Evolutionary conservation across 106 monocot species (phyloP), one percentile per base, ranked within the genome.

Genomic region (Allium fistulosum): DNA sequence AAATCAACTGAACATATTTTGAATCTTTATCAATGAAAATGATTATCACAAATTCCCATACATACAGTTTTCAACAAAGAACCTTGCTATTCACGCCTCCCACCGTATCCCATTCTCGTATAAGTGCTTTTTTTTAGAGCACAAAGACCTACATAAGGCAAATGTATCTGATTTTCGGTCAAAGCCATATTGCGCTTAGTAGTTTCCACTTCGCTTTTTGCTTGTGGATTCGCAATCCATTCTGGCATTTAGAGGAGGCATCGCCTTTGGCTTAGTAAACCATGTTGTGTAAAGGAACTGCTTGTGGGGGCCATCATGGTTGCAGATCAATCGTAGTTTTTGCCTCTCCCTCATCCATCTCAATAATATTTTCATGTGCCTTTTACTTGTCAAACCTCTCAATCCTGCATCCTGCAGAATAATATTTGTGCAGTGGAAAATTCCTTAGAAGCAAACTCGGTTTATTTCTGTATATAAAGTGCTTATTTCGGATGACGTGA

Each of bases 301-400:
- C 81, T 97, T 97, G 63, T 97, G 84, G 48, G 89, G 78, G 5
- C 97, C 97, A 14, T 79, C 82, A 69, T 97, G 97, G 82, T 92
- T 82, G 77, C 97, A 97, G 57, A 97, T 92, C 48, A 86, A 71
- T 65, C 87, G 72, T 28, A 92, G 77, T 68, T 90, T 97, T 66
- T 92, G 92, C 67, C 89, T 86, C 71, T 97, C 92, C 72, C 92
- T 88, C 97, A 97, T 97, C 97, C 97, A 97, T 71, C 97, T 78
- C 70, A 97, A 59, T 51, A 97, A 67, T 63, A 97, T 92, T 71
- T 97, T 97, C 97, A 92, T 97, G 11, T 92, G 97, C 59, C 92
- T 80, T 72, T 97, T 97, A 79, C 92, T 89, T 37, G 80, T 76
- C 75, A 97, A 51, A 0, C 89, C 89, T 68, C 78, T 82, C 73